Evolutionary conservation across 2,329 filamentous ascomycete genomes (phyloP), one percentile per base, ranked within the genome.

Genomic region (Cladorrhinum sp.): DNA sequence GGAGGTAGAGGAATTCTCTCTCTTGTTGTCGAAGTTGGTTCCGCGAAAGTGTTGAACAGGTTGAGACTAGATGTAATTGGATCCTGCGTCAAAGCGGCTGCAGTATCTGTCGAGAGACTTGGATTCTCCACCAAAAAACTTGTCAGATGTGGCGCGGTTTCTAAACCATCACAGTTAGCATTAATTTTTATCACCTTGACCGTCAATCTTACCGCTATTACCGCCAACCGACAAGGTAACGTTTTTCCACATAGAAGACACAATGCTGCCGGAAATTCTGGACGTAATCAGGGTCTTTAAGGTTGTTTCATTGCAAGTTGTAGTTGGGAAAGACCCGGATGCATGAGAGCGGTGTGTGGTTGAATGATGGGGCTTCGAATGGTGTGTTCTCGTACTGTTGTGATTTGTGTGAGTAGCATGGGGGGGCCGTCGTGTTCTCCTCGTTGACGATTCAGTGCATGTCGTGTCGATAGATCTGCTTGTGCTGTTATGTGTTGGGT

Each of bases 301-400:
- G 7, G 68, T 67, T 3, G 65, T 67, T 45, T 68, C 64, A 54
- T 62, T 63, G 55, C 65, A 66, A 10, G 63, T 62, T 5, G 57
- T 49, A 2, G 55, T 50, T 10, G 59, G 36, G n/a, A 59, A 62
- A n/a, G 20, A 41, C 1, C 49, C 48, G 8, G 58, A 55, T 12
- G 48, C 23, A 20, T 13, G 6, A 41, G 36, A 41, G 20, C 16
- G 41, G 10, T 20, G 41, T 6, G 24, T 45, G 57, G 25, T 45
- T 12, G 38, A 50, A 50, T 16, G 23, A 41, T 49, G 12, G 49
- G 32, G 32, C 9, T 18, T 45, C 5, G 38, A 50, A 53, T 16
- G 18, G 36, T 49, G 12, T 27, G 18, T 23, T 20, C 18, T 18
- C 23, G 38, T 60, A 20, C 32, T 45, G 51, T 59, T 52, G 55